phyloP scores from a whole-genome alignment of 78 protist species.

The Dictyostelium firmibasis region DNA sequence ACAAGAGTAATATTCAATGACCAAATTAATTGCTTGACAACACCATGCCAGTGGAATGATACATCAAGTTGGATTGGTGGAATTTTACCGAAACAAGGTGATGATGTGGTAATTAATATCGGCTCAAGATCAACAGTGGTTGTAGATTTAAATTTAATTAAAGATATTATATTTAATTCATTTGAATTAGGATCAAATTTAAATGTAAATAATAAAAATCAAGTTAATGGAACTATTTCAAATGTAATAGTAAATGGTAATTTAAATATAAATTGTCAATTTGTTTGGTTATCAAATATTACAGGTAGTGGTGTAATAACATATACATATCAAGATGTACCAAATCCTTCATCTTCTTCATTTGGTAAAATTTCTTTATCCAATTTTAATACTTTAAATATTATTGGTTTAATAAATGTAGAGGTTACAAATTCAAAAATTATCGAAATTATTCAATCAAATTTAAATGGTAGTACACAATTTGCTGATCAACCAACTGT shows the following conservation, averaged over 20 bases:
- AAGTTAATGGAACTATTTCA: background rate
- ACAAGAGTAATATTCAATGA: background rate
- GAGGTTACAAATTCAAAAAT: background rate
- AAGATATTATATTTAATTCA: background rate
- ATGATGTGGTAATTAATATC: background rate
- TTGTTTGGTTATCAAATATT: background rate
- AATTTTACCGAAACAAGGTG: background rate
- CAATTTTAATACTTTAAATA: background rate
- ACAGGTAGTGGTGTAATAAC: background rate
- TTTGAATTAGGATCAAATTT: background rate
- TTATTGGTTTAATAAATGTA: background rate
- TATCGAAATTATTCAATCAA: background rate
- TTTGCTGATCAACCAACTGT: background rate
- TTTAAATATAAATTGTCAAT: background rate
- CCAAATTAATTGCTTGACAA: background rate
- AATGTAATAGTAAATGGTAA: background rate
- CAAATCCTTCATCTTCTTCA: background rate
- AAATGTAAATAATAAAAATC: background rate
- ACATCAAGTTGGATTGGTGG: background rate
- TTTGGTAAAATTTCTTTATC: background rate
- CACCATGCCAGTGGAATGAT: background rate
- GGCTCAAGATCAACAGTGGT: background rate
- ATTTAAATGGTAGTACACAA: background rate
- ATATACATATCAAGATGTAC: background rate
- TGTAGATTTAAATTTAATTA: background rate